These are phyloP conservation scores for Nothomitra cinnamomea DNA, from an alignment of 2,329 filamentous ascomycete genomes.

Conservation along the genomic window DNA sequence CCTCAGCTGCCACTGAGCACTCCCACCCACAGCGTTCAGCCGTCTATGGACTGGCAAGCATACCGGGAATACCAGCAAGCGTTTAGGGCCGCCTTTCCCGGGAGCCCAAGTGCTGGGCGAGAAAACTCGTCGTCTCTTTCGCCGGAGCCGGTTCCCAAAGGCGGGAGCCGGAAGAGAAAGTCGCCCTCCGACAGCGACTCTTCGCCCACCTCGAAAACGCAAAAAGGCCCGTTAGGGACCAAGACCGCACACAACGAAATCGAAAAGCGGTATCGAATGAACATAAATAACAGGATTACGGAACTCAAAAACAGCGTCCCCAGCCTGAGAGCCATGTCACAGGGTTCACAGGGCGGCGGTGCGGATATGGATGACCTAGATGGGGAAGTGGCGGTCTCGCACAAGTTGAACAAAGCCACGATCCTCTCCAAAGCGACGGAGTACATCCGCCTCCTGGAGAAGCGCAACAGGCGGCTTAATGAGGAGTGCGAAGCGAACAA, in stretches of 20 bases:
- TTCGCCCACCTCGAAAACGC: neutral
- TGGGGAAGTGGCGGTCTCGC: slow-evolving; percentile 59
- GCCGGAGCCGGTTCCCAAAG: neutral
- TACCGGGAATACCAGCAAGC: too few relatives aligned
- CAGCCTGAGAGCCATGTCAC: slow-evolving; percentile 63
- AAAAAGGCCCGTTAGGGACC: slow-evolving; percentile 9
- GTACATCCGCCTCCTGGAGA: slow-evolving; percentile 86
- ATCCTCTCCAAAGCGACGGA: slow-evolving; percentile 91
- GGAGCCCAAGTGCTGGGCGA: too few relatives aligned
- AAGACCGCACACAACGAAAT: slow-evolving; percentile 98
- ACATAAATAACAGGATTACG: slow-evolving; percentile 92
- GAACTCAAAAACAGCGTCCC: slow-evolving; percentile 83
- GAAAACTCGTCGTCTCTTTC: neutral
- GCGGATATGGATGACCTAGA: slow-evolving; percentile 71
- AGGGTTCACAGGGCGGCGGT: slow-evolving; percentile 23
- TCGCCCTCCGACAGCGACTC: neutral
- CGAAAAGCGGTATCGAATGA: slow-evolving; percentile 90
- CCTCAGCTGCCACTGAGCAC: too few relatives aligned
- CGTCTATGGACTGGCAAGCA: too few relatives aligned
- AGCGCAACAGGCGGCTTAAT: slow-evolving; percentile 63
- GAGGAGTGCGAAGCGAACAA: slow-evolving; percentile 73
- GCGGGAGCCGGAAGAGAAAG: neutral
- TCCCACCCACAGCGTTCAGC: too few relatives aligned
- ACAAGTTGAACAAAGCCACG: slow-evolving; percentile 96
- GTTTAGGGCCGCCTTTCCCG: too few relatives aligned